Evolutionary conservation across 768 basidiomycete species (phyloP).

Genomic region (Pulveroboletus sp.): DNA sequence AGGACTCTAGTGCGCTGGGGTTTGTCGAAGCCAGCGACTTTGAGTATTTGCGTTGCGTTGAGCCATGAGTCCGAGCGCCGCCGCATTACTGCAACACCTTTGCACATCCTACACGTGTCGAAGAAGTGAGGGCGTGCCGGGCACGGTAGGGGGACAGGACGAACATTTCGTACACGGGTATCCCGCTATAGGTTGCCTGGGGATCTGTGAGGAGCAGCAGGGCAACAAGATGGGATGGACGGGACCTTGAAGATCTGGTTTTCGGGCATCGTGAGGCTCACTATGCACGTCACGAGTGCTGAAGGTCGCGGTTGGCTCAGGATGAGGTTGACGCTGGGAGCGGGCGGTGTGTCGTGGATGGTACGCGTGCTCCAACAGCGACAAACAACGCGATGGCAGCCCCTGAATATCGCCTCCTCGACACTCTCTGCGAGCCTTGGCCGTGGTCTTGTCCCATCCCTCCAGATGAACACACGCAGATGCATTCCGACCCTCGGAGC

Average conservation of each 20-base stretch:
- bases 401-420: constrained; percentile 10
- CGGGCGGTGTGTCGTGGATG: constrained; percentile 7
- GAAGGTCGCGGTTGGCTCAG: not conserved
- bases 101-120: constrained; percentile 76
- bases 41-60: constrained; percentile 98
- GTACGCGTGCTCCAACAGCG: constrained; percentile 38
- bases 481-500: not conserved
- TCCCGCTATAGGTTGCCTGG: constrained; percentile 89
- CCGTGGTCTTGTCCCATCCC: not conserved
- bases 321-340: constrained; percentile 17
- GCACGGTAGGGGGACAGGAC: constrained; percentile 37
- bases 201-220: constrained; percentile 2
- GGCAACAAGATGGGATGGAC: not conserved
- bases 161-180: constrained; percentile 90
- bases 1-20: constrained; percentile 96
- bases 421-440: not conserved
- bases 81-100: constrained; percentile 96
- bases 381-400: constrained; percentile 36
- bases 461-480: not conserved
- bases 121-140: constrained; percentile 31
- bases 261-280: constrained; percentile 60
- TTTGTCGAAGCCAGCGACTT: constrained; percentile 99
- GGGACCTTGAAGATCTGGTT: constrained; percentile 86
- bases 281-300: constrained; percentile 9
- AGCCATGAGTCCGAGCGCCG: constrained; percentile 95